Evolutionary conservation across 495 filamentous ascomycete species (phyloP).

Genomic region (Cetradonia linearis): DNA sequence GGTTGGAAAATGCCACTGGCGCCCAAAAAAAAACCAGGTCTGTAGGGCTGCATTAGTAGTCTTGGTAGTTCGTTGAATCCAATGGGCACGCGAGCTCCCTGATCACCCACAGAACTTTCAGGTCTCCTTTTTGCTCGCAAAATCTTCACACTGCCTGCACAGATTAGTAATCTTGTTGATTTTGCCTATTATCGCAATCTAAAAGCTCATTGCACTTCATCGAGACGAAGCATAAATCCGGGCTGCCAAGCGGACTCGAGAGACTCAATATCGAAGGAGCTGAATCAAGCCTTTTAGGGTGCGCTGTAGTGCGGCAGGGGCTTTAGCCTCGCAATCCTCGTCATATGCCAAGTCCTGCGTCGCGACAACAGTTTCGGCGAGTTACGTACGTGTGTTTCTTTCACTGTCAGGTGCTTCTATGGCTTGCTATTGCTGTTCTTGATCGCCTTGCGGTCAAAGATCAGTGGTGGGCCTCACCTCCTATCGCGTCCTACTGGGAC

Average conservation of each 20-base stretch:
- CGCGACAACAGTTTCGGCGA: neutral
- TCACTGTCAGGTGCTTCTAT: neutral
- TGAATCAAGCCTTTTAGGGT: conserved; percentile 18
- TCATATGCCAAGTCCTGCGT: conserved; percentile 1
- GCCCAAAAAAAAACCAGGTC: neutral
- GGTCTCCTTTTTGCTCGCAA: neutral
- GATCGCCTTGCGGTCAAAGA: conserved; percentile 2
- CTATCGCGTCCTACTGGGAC: neutral
- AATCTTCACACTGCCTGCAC: neutral
- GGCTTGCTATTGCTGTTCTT: neutral
- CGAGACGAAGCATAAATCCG: neutral
- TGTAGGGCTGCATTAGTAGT: conserved; percentile 9
- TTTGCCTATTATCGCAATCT: neutral
- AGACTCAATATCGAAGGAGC: neutral
- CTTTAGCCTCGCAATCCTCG: conserved; percentile 10
- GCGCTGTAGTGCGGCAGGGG: conserved; percentile 7
- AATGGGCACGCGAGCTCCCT: neutral
- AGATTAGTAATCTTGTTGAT: no score
- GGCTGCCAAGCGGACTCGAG: neutral
- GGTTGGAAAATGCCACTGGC: neutral
- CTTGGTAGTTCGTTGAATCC: neutral
- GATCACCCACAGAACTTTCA: neutral
- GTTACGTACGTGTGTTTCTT: neutral
- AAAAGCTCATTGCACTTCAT: neutral
- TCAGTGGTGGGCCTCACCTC: neutral